Base-by-base conservation (phyloP, 2,329 filamentous ascomycete species). In the Aspergillus pseudoterreus region DNA sequence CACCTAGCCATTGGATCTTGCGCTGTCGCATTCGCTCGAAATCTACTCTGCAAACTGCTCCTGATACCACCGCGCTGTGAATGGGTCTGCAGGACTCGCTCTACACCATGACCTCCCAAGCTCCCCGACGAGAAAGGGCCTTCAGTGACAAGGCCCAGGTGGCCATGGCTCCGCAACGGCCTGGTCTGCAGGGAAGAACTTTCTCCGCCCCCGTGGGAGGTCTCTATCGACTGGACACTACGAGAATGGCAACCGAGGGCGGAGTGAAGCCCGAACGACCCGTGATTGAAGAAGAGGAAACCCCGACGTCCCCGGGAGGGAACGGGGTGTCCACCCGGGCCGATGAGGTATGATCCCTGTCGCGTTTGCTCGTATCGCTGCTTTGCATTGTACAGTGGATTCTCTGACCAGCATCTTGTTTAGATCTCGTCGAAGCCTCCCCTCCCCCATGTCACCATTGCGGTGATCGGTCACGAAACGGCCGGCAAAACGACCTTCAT, bases 401-500 rank as follows among this genome's bases (percentile, higher is more conserved):
- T 35, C 12, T 47, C 56, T 57, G 39, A 52, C 52, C 8, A 41
- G 49, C 33, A 35, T 50, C 45, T 52, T 42, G 24, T 55, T 41
- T 53, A 65, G 63, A 59, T 57, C 45, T 41, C 58, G 6, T 54
- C 60, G 45, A 70, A 63, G 48, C 54, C 62, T 41, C 62, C 56
- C 49, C 61, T 79, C 57, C 78, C 78, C 35, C 76, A 82, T 62
- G 75, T 85, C 61, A 83, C 81, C 58, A 78, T 85, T 56, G 79
- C 78, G 45, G 76, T 85, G 27, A 69, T 84, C 43, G 82, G 82
- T 53, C 73, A 75, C 47, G 70, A 72, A 50, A 72, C 72, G 47
- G 77, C 80, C 5, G 82, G 82, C 54, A 85, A 85, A 67, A 78
- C 80, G 21, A 80, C 78, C 43, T 84, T 85, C 60, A 78, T 84